phyloP scores from a whole-genome alignment of 2,329 filamentous ascomycete species.

The Arthrobotrys conoides region DNA sequence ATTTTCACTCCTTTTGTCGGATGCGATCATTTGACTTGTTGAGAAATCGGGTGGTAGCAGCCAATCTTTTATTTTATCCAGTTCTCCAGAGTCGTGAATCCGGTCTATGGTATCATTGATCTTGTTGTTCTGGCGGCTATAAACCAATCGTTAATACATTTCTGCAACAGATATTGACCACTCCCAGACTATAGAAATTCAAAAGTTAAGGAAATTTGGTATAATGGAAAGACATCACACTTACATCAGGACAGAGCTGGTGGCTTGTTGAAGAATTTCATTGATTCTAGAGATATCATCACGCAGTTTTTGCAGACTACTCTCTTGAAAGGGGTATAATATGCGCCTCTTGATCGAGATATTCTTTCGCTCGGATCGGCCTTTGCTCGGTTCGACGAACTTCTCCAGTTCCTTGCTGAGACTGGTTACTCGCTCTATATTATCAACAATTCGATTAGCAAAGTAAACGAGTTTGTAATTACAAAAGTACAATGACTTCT shows the following conservation, averaged over 20 bases:
- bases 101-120: slow-evolving; percentile 11
- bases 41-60: slow-evolving; percentile 25
- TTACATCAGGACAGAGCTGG: slow-evolving; percentile 16
- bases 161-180: background rate
- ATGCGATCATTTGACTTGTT: slow-evolving; percentile 11
- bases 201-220: too few relatives aligned
- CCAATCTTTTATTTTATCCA: slow-evolving; percentile 36
- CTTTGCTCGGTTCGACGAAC: too few relatives aligned
- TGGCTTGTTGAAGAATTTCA: slow-evolving; percentile 19
- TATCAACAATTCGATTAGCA: too few relatives aligned
- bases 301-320: background rate
- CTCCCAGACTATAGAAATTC: too few relatives aligned
- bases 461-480: too few relatives aligned
- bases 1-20: slow-evolving; percentile 24
- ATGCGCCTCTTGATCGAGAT: too few relatives aligned
- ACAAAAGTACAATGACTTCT: too few relatives aligned
- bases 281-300: slow-evolving; percentile 23
- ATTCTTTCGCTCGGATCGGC: too few relatives aligned
- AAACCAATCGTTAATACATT: background rate
- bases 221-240: background rate
- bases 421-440: too few relatives aligned
- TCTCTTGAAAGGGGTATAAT: background rate
- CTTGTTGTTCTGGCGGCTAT: slow-evolving; percentile 20
- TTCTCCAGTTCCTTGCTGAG: too few relatives aligned
- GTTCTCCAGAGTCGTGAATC: slow-evolving; percentile 1